These are phyloP conservation scores for Arbutus unedo DNA, from an alignment of 148 eudicot species.

Conservation along the genomic window DNA sequence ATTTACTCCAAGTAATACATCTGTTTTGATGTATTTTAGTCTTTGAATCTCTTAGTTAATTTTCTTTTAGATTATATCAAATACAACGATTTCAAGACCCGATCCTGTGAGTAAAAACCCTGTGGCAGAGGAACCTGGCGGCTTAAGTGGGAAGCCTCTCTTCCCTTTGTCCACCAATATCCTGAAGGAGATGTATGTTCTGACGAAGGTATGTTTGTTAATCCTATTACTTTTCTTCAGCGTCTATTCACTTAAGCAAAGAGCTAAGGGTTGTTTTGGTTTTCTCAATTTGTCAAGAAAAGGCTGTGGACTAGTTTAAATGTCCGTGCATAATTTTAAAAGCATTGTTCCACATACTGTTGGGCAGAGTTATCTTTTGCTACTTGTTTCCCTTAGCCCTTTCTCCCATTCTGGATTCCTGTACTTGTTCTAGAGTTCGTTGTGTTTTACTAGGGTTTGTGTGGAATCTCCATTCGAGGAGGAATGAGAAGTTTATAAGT, in stretches of 20 bases:
- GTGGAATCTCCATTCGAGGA: background rate
- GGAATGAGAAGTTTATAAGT: background rate
- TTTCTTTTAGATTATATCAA: slow-evolving; percentile 75
- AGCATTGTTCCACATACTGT: background rate
- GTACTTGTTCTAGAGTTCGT: background rate
- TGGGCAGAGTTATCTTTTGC: background rate
- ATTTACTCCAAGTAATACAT: background rate
- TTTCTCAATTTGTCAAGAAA: background rate
- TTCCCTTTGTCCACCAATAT: slow-evolving; percentile 68
- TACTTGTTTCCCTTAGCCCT: background rate
- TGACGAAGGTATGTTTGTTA: slow-evolving; percentile 65
- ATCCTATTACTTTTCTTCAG: background rate
- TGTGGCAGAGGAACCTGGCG: slow-evolving; percentile 73
- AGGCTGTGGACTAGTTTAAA: background rate
- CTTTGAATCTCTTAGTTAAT: background rate
- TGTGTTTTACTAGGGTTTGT: background rate
- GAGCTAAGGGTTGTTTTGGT: background rate
- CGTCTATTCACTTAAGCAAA: background rate
- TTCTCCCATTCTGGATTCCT: background rate
- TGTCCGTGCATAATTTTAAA: background rate
- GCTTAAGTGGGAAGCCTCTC: slow-evolving; percentile 97
- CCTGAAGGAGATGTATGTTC: slow-evolving; percentile 80
- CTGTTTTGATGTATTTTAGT: background rate
- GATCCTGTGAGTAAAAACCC: slow-evolving; percentile 53
- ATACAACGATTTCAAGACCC: slow-evolving; percentile 96